phyloP scores from a whole-genome alignment of 768 basidiomycete genomes.

The Boletus vinaceobasis region DNA sequence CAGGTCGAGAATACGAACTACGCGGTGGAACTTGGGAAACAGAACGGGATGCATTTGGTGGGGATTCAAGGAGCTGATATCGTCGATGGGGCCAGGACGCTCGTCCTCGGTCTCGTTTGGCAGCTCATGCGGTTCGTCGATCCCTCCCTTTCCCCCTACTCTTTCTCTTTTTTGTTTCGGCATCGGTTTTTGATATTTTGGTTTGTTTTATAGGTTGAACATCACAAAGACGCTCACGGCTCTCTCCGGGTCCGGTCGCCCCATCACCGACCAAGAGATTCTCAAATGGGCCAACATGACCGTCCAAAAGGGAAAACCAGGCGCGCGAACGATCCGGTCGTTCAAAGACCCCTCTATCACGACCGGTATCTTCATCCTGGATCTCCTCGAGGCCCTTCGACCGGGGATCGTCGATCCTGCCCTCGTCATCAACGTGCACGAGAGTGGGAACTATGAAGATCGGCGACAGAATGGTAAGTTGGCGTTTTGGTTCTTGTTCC shows the following conservation, averaged over 20 bases:
- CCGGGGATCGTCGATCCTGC: constrained; percentile 94
- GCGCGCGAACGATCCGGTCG: constrained; percentile 67
- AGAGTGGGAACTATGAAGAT: constrained; percentile 75
- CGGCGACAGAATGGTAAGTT: constrained; percentile 84
- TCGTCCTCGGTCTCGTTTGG: constrained; percentile 97
- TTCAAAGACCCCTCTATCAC: constrained; percentile 93
- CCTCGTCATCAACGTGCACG: constrained; percentile 63
- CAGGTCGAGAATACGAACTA: constrained; percentile 99
- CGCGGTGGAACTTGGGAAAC: constrained; percentile 85
- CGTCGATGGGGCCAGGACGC: constrained; percentile 87
- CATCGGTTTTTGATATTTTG: background rate
- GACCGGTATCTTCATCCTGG: constrained; percentile 89
- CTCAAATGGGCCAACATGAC: constrained; percentile 94
- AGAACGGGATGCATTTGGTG: constrained; percentile 92
- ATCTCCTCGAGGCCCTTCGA: constrained; percentile 84
- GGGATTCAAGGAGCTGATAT: constrained; percentile 98
- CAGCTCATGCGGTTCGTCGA: constrained; percentile 83
- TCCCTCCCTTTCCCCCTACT: background rate
- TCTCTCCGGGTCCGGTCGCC: constrained; percentile 68
- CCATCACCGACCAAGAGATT: constrained; percentile 89
- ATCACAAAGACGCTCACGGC: constrained; percentile 86
- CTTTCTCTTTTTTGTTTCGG: background rate
- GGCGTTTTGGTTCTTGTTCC: background rate
- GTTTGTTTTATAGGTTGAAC: constrained; percentile 53
- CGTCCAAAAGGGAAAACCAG: constrained; percentile 66